These are phyloP conservation scores for Trichophyton simii DNA, from an alignment of 2,329 filamentous ascomycete genomes.

Conservation along the genomic window DNA sequence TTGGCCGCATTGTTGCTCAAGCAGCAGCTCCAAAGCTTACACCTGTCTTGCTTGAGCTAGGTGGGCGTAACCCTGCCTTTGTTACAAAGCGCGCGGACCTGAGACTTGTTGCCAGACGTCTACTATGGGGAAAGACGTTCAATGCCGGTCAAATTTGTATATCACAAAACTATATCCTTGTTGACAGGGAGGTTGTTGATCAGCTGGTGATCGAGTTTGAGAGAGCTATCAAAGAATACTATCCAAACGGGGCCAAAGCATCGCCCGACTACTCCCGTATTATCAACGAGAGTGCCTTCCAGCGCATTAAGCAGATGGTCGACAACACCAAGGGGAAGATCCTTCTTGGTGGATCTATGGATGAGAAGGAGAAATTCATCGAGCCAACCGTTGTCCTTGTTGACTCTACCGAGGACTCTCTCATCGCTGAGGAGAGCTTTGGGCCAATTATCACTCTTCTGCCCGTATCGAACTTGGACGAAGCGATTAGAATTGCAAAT, in stretches of 20 bases:
- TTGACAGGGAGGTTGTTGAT: constrained; percentile 61
- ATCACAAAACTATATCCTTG: constrained; percentile 80
- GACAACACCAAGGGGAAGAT: constrained; percentile 73
- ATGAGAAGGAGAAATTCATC: constrained; percentile 70
- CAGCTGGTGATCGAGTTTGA: constrained; percentile 65
- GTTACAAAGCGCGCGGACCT: constrained; percentile 73
- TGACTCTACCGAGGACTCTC: constrained; percentile 57
- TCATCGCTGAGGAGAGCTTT: constrained; percentile 77
- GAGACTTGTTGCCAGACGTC: constrained; percentile 63
- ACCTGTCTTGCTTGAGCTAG: constrained; percentile 78
- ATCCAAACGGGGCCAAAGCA: constrained; percentile 66
- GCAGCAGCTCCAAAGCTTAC: constrained; percentile 84
- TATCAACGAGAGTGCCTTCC: constrained; percentile 66
- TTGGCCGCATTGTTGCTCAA: constrained; percentile 77
- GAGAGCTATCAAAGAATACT: constrained; percentile 60
- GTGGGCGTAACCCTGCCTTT: constrained; percentile 84
- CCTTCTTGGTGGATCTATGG: constrained; percentile 70
- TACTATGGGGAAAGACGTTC: constrained; percentile 78
- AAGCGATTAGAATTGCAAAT: constrained; percentile 74
- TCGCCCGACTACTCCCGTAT: constrained; percentile 70
- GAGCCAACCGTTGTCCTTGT: constrained; percentile 88
- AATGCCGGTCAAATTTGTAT: constrained; percentile 89
- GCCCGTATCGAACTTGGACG: constrained; percentile 64
- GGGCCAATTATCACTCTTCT: constrained; percentile 83
- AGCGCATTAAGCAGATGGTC: constrained; percentile 81